These are phyloP conservation scores for Colletotrichum costaricense DNA, from an alignment of 2,329 filamentous ascomycete species.

Conservation along the genomic window DNA sequence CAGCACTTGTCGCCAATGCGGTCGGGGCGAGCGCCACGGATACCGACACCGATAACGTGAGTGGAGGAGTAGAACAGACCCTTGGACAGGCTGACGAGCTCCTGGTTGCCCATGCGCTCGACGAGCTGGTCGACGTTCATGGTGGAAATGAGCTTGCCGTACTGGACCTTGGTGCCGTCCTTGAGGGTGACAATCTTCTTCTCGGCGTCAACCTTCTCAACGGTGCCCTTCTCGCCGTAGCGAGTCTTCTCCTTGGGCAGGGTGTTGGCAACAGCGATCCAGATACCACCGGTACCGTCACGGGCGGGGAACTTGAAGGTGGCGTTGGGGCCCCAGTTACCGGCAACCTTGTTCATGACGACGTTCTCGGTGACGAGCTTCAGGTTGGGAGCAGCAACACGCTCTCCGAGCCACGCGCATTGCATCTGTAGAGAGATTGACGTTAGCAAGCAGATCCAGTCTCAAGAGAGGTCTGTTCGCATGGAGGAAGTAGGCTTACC, in stretches of 20 bases:
- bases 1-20: conserved; percentile 99
- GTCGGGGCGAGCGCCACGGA: conserved; percentile 91
- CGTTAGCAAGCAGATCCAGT: not conserved
- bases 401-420: conserved; percentile 98
- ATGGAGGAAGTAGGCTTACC: conserved; percentile 62
- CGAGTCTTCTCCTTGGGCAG: conserved; percentile 91
- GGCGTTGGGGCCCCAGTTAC: conserved; percentile 97
- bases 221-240: conserved; percentile 86
- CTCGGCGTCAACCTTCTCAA: conserved; percentile 87
- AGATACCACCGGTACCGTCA: conserved; percentile 97
- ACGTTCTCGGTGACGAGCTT: conserved; percentile 95
- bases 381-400: conserved; percentile 95
- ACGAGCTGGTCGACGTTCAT: conserved; percentile 94
- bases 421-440: conserved; percentile 79
- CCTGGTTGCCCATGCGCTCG: conserved; percentile 87
- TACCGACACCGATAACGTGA: conserved; percentile 95
- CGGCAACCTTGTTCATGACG: conserved; percentile 94
- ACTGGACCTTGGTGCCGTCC: conserved; percentile 89
- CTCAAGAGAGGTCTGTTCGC: not conserved
- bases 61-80: conserved; percentile 96
- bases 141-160: conserved; percentile 93
- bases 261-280: conserved; percentile 96
- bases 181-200: conserved; percentile 85
- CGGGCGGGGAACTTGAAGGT: conserved; percentile 98
- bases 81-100: conserved; percentile 86